Base-by-base conservation (phyloP, 2,329 filamentous ascomycete species). In the Trichoderma brevicompactum region DNA sequence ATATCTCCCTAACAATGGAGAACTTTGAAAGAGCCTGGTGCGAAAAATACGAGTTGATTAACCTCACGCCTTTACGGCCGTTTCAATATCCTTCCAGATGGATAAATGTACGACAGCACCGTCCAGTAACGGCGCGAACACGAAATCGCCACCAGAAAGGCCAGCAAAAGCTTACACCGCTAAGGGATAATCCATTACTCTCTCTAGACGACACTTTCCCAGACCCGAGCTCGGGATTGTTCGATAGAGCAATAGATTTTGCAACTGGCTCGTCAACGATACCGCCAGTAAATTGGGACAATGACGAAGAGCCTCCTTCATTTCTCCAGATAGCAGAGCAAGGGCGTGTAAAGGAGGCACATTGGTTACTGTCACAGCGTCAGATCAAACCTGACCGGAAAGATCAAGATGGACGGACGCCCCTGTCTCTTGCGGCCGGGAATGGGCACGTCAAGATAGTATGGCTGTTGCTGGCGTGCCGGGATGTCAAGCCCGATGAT, bases 21-120 rank as follows among this genome's bases (percentile, higher is more conserved):
- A n/a, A 41, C 34, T 62, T 62, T 62, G 58, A 52, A 15, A 52
- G 58, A 7, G 44, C 53, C 3, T 36, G 46, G 44, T 62, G 58
- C 10, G 58, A 62, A 15, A 50, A 19, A 7, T 50, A 36, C 36
- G 58, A 62, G 46, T 15, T 40, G 6, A 19, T 62, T 40, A 23
- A 62, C 17, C 58, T 50, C 6, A 49, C 34, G n/a, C 23, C 15
- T 5, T 53, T 62, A 17, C 58, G 44, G 19, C 34, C 58, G 41
- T 36, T 19, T 7, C 58, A 62, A 52, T 49, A 49, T 19, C 58
- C 58, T 53, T 34, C 49, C 40, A 62, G 58, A 32, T 41, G 48
- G 46, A 36, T 62, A n/a, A 50, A 28, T 2, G 58, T 62, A 15
- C 44, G 34, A 17, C 44, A 50, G 19, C 44, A 52, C 10, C 46